Conservation (phyloP, 768 basidiomycete genomes). For the Naematelia aurantialba region DNA sequence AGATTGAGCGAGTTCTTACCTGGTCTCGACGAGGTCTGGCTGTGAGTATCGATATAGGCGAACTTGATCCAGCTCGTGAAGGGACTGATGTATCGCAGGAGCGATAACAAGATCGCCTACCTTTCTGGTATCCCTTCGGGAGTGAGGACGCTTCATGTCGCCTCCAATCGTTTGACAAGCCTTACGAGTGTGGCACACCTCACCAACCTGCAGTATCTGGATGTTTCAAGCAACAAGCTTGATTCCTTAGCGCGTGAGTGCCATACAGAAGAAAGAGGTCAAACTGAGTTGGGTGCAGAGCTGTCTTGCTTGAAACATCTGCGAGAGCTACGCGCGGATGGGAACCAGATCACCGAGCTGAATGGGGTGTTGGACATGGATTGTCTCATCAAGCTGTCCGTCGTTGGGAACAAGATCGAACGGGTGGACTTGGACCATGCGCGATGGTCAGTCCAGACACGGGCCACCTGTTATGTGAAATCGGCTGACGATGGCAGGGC, state of each 20-base stretch:
- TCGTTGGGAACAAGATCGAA: slow-evolving; percentile 68
- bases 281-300: slow-evolving; percentile 56
- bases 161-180: slow-evolving; percentile 66
- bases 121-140: slow-evolving; percentile 53
- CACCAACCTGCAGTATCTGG: slow-evolving; percentile 76
- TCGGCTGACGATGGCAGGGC: slow-evolving; percentile 40
- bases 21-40: slow-evolving; percentile 60
- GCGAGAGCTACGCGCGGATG: slow-evolving; percentile 83
- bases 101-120: slow-evolving; percentile 51
- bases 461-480: background rate
- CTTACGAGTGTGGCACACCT: slow-evolving; percentile 86
- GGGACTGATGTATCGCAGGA: slow-evolving; percentile 28
- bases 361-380: slow-evolving; percentile 77
- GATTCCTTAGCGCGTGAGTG: slow-evolving; percentile 80
- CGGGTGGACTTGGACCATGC: slow-evolving; percentile 61
- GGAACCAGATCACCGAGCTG: slow-evolving; percentile 69
- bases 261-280: background rate
- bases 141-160: slow-evolving; percentile 48
- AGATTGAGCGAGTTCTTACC: slow-evolving; percentile 87
- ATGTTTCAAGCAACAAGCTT: slow-evolving; percentile 84
- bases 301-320: slow-evolving; percentile 77
- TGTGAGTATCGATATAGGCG: slow-evolving; percentile 64
- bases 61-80: slow-evolving; percentile 39
- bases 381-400: slow-evolving; percentile 74
- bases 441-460: slow-evolving; percentile 62